Percentiles rank a stretch among this genome's conserved stretches.
phyloP scores from a whole-genome alignment of 2,329 filamentous ascomycete genomes.

The Amesomyces nigricolor region DNA sequence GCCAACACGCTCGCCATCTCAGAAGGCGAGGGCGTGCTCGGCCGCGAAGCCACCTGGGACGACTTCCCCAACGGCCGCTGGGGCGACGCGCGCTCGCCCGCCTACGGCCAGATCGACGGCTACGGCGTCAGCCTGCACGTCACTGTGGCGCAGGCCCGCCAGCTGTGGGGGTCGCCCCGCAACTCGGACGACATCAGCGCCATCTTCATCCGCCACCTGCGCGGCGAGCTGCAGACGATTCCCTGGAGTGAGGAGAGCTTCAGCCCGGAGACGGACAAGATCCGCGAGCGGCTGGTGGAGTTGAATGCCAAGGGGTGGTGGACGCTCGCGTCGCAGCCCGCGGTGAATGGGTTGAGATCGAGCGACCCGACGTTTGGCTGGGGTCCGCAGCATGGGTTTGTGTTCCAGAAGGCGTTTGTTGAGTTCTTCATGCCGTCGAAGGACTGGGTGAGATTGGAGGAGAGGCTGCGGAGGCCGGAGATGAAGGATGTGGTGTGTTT shows the following conservation, averaged over 20 bases:
- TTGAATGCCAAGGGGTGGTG: conserved; percentile 85
- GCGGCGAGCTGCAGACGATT: conserved; percentile 71
- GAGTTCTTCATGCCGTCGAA: conserved; percentile 80
- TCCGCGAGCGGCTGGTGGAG: conserved; percentile 66
- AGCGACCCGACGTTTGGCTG: conserved; percentile 80
- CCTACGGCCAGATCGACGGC: conserved; percentile 95
- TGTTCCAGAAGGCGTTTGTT: conserved; percentile 97
- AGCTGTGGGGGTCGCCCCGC: conserved; percentile 77
- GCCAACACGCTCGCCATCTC: conserved; percentile 88
- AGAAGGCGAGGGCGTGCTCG: conserved; percentile 83
- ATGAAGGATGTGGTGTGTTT: conserved; percentile 68
- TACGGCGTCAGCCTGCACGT: conserved; percentile 96
- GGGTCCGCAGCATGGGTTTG: conserved; percentile 87
- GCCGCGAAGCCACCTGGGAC: conserved; percentile 95
- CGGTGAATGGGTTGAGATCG: conserved; percentile 78
- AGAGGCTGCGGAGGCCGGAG: conserved; percentile 54
- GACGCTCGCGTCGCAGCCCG: conserved; percentile 93
- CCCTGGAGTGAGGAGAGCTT: conserved; percentile 93
- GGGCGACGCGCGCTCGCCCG: conserved; percentile 87
- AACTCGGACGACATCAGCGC: conserved; percentile 65
- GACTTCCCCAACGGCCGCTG: conserved; percentile 96
- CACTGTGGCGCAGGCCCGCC: conserved; percentile 73
- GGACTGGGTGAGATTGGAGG: conserved; percentile 65
- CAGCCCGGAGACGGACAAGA: conserved; percentile 75
- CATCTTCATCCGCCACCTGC: conserved; percentile 76